Evolutionary conservation across 345 rosid species (phyloP), one percentile per base, ranked within the genome.

Genomic region (Salix brachista): DNA sequence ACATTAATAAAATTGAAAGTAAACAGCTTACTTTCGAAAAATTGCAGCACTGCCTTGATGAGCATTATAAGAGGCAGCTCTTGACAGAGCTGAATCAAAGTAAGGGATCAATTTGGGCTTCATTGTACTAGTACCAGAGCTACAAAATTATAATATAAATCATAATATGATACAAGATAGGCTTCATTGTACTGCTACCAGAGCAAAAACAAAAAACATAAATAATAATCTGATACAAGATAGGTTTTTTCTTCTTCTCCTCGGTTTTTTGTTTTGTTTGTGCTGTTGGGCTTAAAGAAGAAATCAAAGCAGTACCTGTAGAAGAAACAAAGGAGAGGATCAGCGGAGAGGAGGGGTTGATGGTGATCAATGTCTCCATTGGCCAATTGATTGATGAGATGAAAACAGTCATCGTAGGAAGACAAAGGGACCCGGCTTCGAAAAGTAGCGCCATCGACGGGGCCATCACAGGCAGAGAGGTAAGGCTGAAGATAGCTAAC

Each of bases 21-120:
- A 30, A 4, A 18, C 3, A 2, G 10, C 17, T 67, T 58, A 85
- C 87, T 80, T 86, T 44, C 77, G 67, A 67, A 84, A 80, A 71
- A 86, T 66, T 37, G 86, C 86, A 11, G 42, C 71, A 23, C 85
- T 72, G 76, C 85, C 86, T 71, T 72, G 87, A 71, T 85, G 83
- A 81, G 84, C 86, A 75, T 80, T 67, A 23, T 39, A 65, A 21
- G 78, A 83, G 41, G 89, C 87, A 36, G 77, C 81, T 79, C 41
- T 84, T 14, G 89, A 85, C 46, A 80, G 85, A n/a, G 80, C 62
- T 2, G 89, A 77, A 39, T 88, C 86, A 28, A 79, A 85, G 80
- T 82, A 82, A 4, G 88, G 87, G 39, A 83, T 87, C 83, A 87
- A 76, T 77, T 83, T 87, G 17, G 87, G 91, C 75, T 83, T 85